Evolutionary conservation across 192 early-diverging fungal genomes (phyloP), one percentile per base, ranked within the genome.

Genomic region (Cladochytrium replicatum): DNA sequence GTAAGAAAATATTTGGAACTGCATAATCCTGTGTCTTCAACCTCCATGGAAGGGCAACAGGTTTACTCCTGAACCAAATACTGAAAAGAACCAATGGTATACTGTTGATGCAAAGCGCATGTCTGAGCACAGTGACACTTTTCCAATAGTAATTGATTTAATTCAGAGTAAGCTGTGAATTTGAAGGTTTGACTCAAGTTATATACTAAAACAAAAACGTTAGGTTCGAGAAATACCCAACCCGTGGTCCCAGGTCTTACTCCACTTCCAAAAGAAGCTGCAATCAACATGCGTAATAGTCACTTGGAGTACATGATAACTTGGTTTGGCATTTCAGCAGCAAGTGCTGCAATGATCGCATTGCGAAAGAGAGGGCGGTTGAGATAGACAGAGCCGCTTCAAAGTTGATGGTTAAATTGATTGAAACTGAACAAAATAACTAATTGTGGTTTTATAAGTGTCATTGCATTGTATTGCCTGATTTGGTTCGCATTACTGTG

Each of bases 291-390:
- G 43, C 70, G 81, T 21, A 95, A 95, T 57, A 79, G 82, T 51
- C 92, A 95, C 54, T 60, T 89, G 24, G 79, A 84, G 57, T 95
- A 95, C 48, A 73, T 85, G 8, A 68, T 92, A 24, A 95, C 92
- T 24, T 95, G 92, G 92, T 94, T n/a, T n/a, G n/a, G n/a, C n/a
- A n/a, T n/a, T n/a, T n/a, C n/a, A n/a, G n/a, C n/a, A n/a, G n/a
- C n/a, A n/a, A n/a, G n/a, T n/a, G n/a, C n/a, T n/a, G n/a, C n/a
- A n/a, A n/a, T n/a, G n/a, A n/a, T n/a, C n/a, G n/a, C n/a, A n/a
- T n/a, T n/a, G n/a, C n/a, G n/a, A n/a, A n/a, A n/a, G n/a, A n/a
- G n/a, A n/a, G n/a, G n/a, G n/a, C n/a, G n/a, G n/a, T n/a, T n/a
- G n/a, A n/a, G n/a, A n/a, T n/a, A n/a, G n/a, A n/a, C n/a, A n/a